Evolutionary conservation across 352 stramenopile species (phyloP), one percentile per base, ranked within the genome.

Genomic region (Pythium myriotylum): DNA sequence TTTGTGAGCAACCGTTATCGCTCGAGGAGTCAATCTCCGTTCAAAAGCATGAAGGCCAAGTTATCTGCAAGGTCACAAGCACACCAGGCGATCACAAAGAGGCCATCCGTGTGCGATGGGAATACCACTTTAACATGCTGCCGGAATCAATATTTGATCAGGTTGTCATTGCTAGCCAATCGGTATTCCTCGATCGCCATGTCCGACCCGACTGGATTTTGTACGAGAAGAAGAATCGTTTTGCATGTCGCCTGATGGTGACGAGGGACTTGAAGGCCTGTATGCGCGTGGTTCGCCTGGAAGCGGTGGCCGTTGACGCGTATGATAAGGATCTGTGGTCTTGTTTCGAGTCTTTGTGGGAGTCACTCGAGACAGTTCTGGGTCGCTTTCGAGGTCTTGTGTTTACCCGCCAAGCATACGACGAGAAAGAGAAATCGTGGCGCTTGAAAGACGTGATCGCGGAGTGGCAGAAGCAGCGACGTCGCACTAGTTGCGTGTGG

Each of bases 81-180:
- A n/a, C n/a, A n/a, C n/a, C n/a, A n/a, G n/a, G n/a, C n/a, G n/a
- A n/a, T n/a, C n/a, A n/a, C 8, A 26, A 24, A 23, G n/a, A 12
- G 29, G 26, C n/a, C n/a, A n/a, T 56, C 3, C 59, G 26, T 16
- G 51, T 70, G 12, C 43, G 49, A 19, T 74, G 67, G 62, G 56
- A 74, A 19, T 74, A 71, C 48, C 45, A 59, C 3, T 70, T 74
- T 37, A 48, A 35, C n/a, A 46, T 56, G 4, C 41, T 71, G 6
- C 62, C 62, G 1, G 62, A 74, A 23, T 53, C 56, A 13, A 16
- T 74, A 0, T 71, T 65, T 10, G 67, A 74, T n/a, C 56, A 70
- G n/a, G 42, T 70, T n/a, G 61, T 52, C 0, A 58, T 74, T 27
- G 27, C 41, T 5, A 68, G 35, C 17, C 64, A 68, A 48, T 20